Base-by-base conservation (phyloP, 164 flowering plant genomes). In the Litsea cubeba region DNA sequence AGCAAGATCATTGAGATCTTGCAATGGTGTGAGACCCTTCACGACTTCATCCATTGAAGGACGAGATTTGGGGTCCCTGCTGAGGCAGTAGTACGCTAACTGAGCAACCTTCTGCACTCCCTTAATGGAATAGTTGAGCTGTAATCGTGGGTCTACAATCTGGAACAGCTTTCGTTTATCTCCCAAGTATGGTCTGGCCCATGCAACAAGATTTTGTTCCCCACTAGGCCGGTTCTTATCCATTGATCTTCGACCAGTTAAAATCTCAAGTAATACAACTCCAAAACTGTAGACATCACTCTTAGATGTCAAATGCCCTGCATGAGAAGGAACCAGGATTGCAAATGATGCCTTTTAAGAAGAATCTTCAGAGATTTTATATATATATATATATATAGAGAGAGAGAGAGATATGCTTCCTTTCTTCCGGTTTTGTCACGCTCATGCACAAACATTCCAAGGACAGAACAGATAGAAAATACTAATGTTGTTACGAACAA, bases 261-360 rank as follows among this genome's bases (percentile, higher is more conserved):
- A 73, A 51, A 95, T 91, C 86, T 93, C 98, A 46, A 94, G 89
- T 62, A 94, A 85, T 76, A 94, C 98, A 50, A 94, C 98, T 0
- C 98, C 98, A 57, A 91, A 95, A 83, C 99, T 90, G 74, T 87
- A 95, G 28, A 95, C 97, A 76, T 93, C 97, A 70, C 97, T 95
- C 81, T 87, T 95, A 8, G 95, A 86, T 72, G 97, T 93, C 90
- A 95, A 85, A 82, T 95, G 99, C 22, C 99, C 99, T 95, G 87
- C 60, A 54, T 54, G 4, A 40, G 60, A 54, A 5, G 60, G n/a
- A 54, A 54, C 60, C 60, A 54, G 7, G n/a, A 54, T 54, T 20
- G n/a, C n/a, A 17, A 3, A 17, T 54, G n/a, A 20, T 54, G 60
- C n/a, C 2, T 17, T 20, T 54, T 1, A 54, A 54, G n/a, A 7